These are phyloP conservation scores for Poa pratensis DNA, from an alignment of 176 grass and related monocot species.

Conservation along the genomic window DNA sequence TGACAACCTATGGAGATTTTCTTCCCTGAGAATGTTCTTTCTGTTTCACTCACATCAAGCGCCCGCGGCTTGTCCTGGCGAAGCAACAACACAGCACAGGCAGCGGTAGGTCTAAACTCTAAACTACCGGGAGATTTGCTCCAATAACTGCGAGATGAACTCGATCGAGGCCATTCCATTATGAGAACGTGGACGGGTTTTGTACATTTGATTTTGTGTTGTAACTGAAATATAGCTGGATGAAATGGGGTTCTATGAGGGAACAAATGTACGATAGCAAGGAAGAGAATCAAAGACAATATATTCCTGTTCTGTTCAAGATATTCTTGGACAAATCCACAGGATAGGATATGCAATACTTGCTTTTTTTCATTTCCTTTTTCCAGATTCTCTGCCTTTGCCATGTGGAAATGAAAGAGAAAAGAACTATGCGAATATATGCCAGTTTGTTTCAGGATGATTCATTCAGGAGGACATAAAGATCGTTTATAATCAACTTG, in stretches of 20 bases:
- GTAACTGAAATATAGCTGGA: not conserved
- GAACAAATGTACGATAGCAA: not conserved
- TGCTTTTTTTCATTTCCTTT: slow-evolving; percentile 10
- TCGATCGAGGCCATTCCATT: not conserved
- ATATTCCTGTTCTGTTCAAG: not conserved
- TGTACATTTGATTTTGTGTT: not conserved
- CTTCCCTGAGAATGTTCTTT: not conserved
- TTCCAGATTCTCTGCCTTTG: slow-evolving; percentile 28
- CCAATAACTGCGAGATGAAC: not conserved
- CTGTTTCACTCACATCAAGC: not conserved
- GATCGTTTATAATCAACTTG: not conserved
- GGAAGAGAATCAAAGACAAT: not conserved
- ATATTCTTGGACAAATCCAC: slow-evolving; percentile 21
- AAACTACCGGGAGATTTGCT: not conserved
- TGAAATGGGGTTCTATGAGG: not conserved
- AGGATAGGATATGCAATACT: slow-evolving; percentile 46
- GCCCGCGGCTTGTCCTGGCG: not conserved
- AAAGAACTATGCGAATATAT: slow-evolving; percentile 27
- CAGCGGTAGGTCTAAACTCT: no score
- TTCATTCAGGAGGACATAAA: slow-evolving; percentile 31
- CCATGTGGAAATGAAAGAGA: slow-evolving; percentile 25
- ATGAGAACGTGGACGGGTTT: not conserved
- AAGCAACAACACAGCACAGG: no score
- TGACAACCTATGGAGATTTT: not conserved
- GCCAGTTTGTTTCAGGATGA: slow-evolving; percentile 25